Evolutionary conservation across 495 filamentous ascomycete species (phyloP), one percentile per base, ranked within the genome.

Genomic region (Letharia columbiana): DNA sequence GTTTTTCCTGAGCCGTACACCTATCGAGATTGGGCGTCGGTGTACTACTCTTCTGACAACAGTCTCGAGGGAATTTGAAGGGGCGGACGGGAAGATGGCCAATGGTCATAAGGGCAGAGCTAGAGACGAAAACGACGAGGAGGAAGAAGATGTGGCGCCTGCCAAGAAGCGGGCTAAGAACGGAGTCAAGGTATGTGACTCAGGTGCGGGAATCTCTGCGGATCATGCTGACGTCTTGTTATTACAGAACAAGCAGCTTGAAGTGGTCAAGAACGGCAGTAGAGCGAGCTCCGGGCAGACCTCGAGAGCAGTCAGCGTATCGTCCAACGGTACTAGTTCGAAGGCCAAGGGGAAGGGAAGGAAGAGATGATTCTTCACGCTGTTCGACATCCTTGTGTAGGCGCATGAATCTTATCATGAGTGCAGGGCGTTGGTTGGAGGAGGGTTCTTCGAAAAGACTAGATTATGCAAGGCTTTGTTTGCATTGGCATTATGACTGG

Each of bases 1-100:
- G 95, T 99, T 98, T 79, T 96, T 98, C 81, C 81, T 99, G 39
- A 93, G 89, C 71, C 84, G 95, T 18, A 99, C 95, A 3, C 92
- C 95, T 3, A 84, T 91, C 35, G 95, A 99, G 77, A 89, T 99
- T 69, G 85, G 89, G 65, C 86, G 95, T 66, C 83, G 95, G 47
- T 98, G 94, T 77, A 93, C 90, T 54, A 99, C 95, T 3, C 82
- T 99, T 45, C 84, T 99, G 65, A 93, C 92, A 63, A 96, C 95
- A 4, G 89, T 99, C 35, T 87, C 91, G 42, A 86, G 92, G 73
- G 95, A 99, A 76, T 96, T 97, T 75, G 93, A 97, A 73, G 81
- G 87, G 60, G 77, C 73, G 5, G 85, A 87, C 56, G 74, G 77
- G 0, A 84, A 82, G 66, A 59, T 69, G 15, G 68, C 77, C 33